These are phyloP conservation scores for Ceratocystis harringtonii DNA, from an alignment of 2,329 filamentous ascomycete genomes.

Conservation along the genomic window DNA sequence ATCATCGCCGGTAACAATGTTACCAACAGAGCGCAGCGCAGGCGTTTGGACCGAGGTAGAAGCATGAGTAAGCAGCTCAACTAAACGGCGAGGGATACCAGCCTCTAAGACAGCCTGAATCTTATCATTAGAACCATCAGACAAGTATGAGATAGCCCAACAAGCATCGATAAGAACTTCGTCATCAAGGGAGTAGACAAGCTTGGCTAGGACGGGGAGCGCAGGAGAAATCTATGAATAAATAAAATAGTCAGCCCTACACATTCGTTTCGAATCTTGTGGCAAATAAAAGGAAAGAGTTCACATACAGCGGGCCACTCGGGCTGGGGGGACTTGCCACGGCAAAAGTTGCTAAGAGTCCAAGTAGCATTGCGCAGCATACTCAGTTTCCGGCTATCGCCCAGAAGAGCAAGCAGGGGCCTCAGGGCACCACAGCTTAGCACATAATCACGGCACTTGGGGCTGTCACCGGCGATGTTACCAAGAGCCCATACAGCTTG, in stretches of 20 bases:
- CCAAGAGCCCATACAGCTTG: slow-evolving; percentile 97
- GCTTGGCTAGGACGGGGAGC: slow-evolving; percentile 85
- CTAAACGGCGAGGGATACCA: slow-evolving; percentile 86
- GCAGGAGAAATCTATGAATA: slow-evolving; percentile 68
- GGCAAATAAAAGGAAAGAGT: slow-evolving; percentile 2
- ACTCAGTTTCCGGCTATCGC: slow-evolving; percentile 95
- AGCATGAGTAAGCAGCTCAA: slow-evolving; percentile 94
- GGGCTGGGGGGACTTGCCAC: slow-evolving; percentile 96
- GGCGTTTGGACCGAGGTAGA: slow-evolving; percentile 97
- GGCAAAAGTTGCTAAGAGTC: slow-evolving; percentile 99
- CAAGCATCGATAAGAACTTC: slow-evolving; percentile 97
- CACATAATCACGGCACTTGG: slow-evolving; percentile 92
- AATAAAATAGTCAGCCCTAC: slow-evolving; percentile 19
- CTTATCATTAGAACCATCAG: slow-evolving; percentile 96
- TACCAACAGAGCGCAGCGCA: slow-evolving; percentile 89
- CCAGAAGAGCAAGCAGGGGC: slow-evolving; percentile 75
- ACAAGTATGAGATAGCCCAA: slow-evolving; percentile 98
- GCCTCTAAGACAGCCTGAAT: slow-evolving; percentile 98
- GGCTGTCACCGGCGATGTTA: slow-evolving; percentile 98
- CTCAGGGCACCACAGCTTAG: slow-evolving; percentile 80
- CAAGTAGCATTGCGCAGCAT: slow-evolving; percentile 98
- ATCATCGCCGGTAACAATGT: slow-evolving; percentile 97
- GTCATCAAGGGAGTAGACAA: slow-evolving; percentile 96
- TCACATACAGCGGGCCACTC: slow-evolving; percentile 83
- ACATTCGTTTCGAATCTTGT: neutral